These are phyloP conservation scores for Tubosaeta brunneosetosa DNA, from an alignment of 768 basidiomycete species.

Conservation along the genomic window DNA sequence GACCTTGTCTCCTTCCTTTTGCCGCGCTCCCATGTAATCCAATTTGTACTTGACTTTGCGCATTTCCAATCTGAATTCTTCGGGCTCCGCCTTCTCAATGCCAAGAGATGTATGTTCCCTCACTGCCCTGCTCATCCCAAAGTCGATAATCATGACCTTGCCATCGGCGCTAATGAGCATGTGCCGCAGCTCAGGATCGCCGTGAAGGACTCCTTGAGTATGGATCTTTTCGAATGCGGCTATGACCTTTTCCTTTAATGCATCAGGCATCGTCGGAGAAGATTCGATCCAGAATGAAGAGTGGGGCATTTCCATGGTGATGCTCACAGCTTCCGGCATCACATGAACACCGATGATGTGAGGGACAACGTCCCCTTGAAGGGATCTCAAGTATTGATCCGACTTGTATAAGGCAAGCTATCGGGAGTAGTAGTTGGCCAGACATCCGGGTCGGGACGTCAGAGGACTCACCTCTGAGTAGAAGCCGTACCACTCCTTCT, in stretches of 20 bases:
- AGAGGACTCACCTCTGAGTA: conserved; percentile 32
- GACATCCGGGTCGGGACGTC: conserved; percentile 10
- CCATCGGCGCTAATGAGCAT: conserved; percentile 54
- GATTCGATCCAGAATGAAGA: conserved; percentile 59
- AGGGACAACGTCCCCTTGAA: conserved; percentile 53
- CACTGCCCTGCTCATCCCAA: conserved; percentile 38
- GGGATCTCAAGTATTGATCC: conserved; percentile 39
- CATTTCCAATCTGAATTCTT: conserved; percentile 48
- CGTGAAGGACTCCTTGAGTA: conserved; percentile 44
- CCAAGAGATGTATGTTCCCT: conserved; percentile 29
- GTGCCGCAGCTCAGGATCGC: conserved; percentile 44
- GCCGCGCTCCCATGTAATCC: conserved; percentile 38
- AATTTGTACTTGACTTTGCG: conserved; percentile 53
- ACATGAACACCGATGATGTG: conserved; percentile 47
- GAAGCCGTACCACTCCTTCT: conserved; percentile 37
- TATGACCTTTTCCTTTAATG: conserved; percentile 50
- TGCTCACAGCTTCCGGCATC: conserved; percentile 34
- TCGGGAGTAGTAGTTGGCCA: conserved; percentile 3
- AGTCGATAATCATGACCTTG: conserved; percentile 51
- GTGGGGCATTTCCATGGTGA: conserved; percentile 54
- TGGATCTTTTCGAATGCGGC: conserved; percentile 48
- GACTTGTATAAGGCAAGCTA: conserved; percentile 53
- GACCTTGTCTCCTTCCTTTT: conserved; percentile 33
- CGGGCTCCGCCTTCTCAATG: conserved; percentile 34
- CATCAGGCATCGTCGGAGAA: conserved; percentile 49